phyloP scores from a whole-genome alignment of 306 rosid genomes.

The Prunus mira region DNA sequence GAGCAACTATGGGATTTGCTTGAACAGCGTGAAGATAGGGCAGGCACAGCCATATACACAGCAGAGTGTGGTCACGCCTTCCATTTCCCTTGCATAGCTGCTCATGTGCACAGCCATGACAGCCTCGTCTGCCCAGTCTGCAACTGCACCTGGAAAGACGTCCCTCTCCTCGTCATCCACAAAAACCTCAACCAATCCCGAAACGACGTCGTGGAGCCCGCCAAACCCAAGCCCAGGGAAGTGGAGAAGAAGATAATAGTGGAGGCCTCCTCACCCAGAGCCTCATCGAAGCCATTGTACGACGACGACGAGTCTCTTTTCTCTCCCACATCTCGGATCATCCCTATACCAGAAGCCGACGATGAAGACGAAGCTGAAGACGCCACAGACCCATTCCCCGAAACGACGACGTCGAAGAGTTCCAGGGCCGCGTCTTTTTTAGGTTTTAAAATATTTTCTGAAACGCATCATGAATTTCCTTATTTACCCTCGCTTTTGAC shows the following conservation, averaged over 20 bases:
- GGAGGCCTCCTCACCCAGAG: conserved; percentile 20
- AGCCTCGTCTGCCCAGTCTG: conserved; percentile 83
- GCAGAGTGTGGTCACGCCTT: conserved; percentile 92
- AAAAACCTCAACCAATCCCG: conserved; percentile 28
- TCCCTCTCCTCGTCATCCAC: conserved; percentile 71
- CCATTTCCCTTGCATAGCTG: conserved; percentile 88
- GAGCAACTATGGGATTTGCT: conserved; percentile 95
- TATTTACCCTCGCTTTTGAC: too few relatives aligned
- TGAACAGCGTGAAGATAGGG: conserved; percentile 85
- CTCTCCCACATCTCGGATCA: conserved; percentile 47
- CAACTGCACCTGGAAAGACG: conserved; percentile 81
- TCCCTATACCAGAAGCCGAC: conserved; percentile 68
- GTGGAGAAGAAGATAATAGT: conserved; percentile 10
- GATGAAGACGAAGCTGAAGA: conserved; percentile 33
- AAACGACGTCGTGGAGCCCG: not conserved
- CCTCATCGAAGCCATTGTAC: conserved; percentile 35
- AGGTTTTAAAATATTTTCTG: too few relatives aligned
- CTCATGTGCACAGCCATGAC: conserved; percentile 61
- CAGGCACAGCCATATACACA: conserved; percentile 95
- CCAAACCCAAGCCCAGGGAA: conserved; percentile 15
- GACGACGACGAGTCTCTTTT: conserved; percentile 74
- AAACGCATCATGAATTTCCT: too few relatives aligned
- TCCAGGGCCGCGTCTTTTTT: conserved; percentile 40
- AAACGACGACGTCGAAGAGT: conserved; percentile 56
- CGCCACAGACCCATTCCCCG: not conserved